Base-by-base conservation (phyloP, 306 rosid genomes). In the Pueraria montana region DNA sequence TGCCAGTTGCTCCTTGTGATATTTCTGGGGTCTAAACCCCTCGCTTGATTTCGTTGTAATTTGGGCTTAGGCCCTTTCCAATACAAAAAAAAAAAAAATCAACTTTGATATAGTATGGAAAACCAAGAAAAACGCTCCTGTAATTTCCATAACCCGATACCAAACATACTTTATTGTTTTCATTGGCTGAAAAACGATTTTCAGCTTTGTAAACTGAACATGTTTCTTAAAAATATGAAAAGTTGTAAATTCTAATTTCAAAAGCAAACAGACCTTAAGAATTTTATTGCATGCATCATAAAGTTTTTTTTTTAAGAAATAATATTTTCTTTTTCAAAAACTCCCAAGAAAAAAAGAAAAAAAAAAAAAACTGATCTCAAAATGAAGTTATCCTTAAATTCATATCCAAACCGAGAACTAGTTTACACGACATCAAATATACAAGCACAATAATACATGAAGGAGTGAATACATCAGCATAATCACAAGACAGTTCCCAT, bases 381-480 rank as follows among this genome's bases (percentile, higher is more conserved):
- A 56, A 56, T 56, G 61, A 43, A 68, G n/a, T 61, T 45, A 63
- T 45, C 48, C 81, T 55, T 49, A 53, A 73, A 63, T 74, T 77
- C 86, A 76, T 43, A 78, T 70, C 82, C 62, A 48, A 77, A 79
- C 53, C 38, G 71, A 81, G 49, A 86, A 80, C 84, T 79, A 80
- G 87, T 66, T 49, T 50, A 82, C 82, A 84, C 17, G 83, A 84
- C 63, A 81, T 62, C 11, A 87, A 85, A 90, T 89, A 79, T 90
- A 92, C 92, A 87, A 84, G 79, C 90, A 86, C 88, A 80, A 81
- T 79, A 80, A 87, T 89, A 89, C 86, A 86, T 77, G 88, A 86
- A 86, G 59, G 65, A 65, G 71, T 81, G 72, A 80, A 79, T 77
- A 83, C 76, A 76, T 75, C 81, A 84, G 74, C 82, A 61, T 78